Evolutionary conservation across 805 yeast genomes (phyloP).

Genomic region (Schwanniomyces polymorphus): DNA sequence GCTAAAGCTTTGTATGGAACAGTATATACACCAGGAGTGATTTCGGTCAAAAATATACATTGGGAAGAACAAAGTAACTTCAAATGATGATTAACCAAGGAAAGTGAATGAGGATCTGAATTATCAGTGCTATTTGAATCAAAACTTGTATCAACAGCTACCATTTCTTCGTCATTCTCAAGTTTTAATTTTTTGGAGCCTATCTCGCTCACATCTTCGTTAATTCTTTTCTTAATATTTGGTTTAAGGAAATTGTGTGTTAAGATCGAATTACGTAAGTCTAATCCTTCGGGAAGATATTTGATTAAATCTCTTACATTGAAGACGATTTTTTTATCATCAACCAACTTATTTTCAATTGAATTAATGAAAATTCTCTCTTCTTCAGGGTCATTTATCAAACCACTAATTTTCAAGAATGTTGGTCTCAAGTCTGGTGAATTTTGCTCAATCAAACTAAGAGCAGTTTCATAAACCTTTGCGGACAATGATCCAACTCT

Average conservation of each 20-base stretch:
- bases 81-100: slow-evolving; percentile 62
- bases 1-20: slow-evolving; percentile 60
- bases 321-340: slow-evolving; percentile 34
- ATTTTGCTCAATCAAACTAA: slow-evolving; percentile 57
- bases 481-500: slow-evolving; percentile 72
- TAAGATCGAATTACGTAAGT: slow-evolving; percentile 46
- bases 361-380: slow-evolving; percentile 20
- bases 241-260: slow-evolving; percentile 42
- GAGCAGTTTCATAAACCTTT: slow-evolving; percentile 57
- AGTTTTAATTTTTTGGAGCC: slow-evolving; percentile 22
- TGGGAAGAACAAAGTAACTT: slow-evolving; percentile 58
- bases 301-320: slow-evolving; percentile 32
- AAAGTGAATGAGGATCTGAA: slow-evolving; percentile 23
- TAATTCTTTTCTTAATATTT: slow-evolving; percentile 17
- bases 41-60: slow-evolving; percentile 55
- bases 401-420: slow-evolving; percentile 44
- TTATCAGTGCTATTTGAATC: slow-evolving; percentile 14
- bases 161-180: slow-evolving; percentile 22
- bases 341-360: slow-evolving; percentile 34
- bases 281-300: slow-evolving; percentile 39
- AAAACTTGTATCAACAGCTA: slow-evolving; percentile 10
- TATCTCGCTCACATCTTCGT: slow-evolving; percentile 13
- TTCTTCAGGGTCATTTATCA: slow-evolving; percentile 52
- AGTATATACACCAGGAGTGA: slow-evolving; percentile 55
- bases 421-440: slow-evolving; percentile 46